Base-by-base conservation (phyloP, 179 eudicot species). In the Spergularia azorica region DNA sequence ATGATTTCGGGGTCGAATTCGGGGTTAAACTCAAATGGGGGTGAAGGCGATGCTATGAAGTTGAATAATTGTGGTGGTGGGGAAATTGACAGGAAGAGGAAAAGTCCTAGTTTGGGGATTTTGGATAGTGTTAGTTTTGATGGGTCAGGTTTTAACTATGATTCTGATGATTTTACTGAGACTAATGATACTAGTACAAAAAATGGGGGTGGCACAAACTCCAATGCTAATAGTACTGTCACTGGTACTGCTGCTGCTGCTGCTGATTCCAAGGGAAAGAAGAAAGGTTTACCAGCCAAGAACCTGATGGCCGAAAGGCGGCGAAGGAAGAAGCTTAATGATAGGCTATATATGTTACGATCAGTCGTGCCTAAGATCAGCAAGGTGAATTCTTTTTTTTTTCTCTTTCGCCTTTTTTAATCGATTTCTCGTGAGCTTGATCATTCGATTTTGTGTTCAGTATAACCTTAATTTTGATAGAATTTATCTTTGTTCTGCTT, bases 341-440 rank as follows among this genome's bases (percentile, higher is more conserved):
- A 95, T 68, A 84, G 98, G 86, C 88, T 95, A 1, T 93, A 93
- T 84, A 91, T 93, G 98, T 77, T 95, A 62, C 83, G 98, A 75
- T 95, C 98, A 57, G 97, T 95, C 77, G 98, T 95, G 12, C 98
- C 98, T 63, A 95, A 93, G 83, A 95, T 95, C 77, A 95, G 98
- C 87, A 95, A 95, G 97, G 98, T 95, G 78, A 87, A 76, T 26
- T 26, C 32, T 26, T 26, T 26, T n/a, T n/a, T n/a, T n/a, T n/a
- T n/a, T 63, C 64, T 12, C 50, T 65, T 38, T 57, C 61, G 15
- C 5, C n/a, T 74, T 76, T 26, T 77, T 55, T 67, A 65, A 72
- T 48, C 6, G 3, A 82, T 82, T 70, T 72, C 84, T 79, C 82
- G 84, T 82, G 81, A 77, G 52, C 71, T 77, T 52, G 63, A 58